These are phyloP conservation scores for Neurospora sp. DNA, from an alignment of 495 filamentous ascomycete genomes.

Conservation along the genomic window DNA sequence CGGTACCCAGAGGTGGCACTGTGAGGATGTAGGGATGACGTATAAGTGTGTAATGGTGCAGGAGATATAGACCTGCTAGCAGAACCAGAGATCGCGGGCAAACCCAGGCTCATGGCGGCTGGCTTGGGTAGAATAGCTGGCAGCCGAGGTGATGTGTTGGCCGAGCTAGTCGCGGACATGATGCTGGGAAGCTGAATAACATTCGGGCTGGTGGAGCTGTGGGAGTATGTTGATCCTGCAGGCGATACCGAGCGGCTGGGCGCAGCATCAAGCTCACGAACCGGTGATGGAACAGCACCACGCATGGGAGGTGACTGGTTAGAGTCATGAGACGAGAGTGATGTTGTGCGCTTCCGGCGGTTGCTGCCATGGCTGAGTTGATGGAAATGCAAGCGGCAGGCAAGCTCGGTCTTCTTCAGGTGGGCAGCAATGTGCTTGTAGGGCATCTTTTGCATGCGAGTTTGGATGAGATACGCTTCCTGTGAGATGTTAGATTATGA, in stretches of 20 bases:
- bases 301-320: slow-evolving; percentile 39
- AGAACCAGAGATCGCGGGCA: slow-evolving; percentile 12
- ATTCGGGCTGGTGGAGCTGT: slow-evolving; percentile 27
- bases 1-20: slow-evolving; percentile 21
- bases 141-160: slow-evolving; percentile 33
- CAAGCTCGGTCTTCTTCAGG: slow-evolving; percentile 76
- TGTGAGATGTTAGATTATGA: slow-evolving; percentile 23
- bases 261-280: slow-evolving; percentile 27
- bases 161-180: slow-evolving; percentile 20
- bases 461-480: slow-evolving; percentile 80
- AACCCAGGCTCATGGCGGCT: slow-evolving; percentile 34
- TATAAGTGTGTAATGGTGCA: slow-evolving; percentile 24
- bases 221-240: slow-evolving; percentile 25
- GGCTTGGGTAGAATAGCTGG: slow-evolving; percentile 55
- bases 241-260: slow-evolving; percentile 28
- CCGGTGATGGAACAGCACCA: slow-evolving; percentile 35
- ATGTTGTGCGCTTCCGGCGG: slow-evolving; percentile 56
- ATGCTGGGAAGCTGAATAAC: slow-evolving; percentile 38
- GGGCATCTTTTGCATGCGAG: slow-evolving; percentile 74
- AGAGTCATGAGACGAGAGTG: slow-evolving; percentile 44
- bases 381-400: slow-evolving; percentile 76
- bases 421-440: slow-evolving; percentile 82
- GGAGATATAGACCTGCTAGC: slow-evolving; percentile 20
- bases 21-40: slow-evolving; percentile 23
- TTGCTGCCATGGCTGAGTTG: slow-evolving; percentile 74